Base-by-base conservation (phyloP, 768 basidiomycete species). In the Chiua virens region DNA sequence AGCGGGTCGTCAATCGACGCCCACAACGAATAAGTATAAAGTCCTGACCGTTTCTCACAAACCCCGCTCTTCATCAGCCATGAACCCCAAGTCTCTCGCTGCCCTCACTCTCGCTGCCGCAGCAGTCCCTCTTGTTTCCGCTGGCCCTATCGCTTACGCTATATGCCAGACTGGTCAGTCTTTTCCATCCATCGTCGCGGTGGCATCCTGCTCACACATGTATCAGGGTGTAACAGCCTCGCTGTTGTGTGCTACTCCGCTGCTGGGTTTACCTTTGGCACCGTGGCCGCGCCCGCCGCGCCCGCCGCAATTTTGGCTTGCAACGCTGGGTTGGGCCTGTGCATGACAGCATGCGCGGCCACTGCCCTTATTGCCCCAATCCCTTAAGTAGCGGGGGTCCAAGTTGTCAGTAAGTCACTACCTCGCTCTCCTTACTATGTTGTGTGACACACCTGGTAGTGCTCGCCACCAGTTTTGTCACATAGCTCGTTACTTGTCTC, bases 261-360 rank as follows among this genome's bases (percentile, higher is more conserved):
- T 1, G 68, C 68, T 0, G 61, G 67, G 0, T 59, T 57, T 25
- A 48, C 46, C 0, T 70, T 68, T 6, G 66, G 66, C 0, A 34
- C 34, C 34, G 59, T 58, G 3, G 54, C 61, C 38, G 17, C 63
- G 18, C 43, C 52, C 8, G 61, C 3, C 0, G 61, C 10, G 0
- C 68, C 66, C 8, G 52, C 66, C 1, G 61, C 53, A 15, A 53
- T 65, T 43, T 0, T 58, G 2, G 63, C n/a, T 1, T 68, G 66
- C 10, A 70, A 68, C 3, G 36, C 22, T 5, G 64, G 1, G 4
- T 35, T 66, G 0, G 68, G 67, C 2, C 40, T 46, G 0, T 67
- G 66, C 34, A 64, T 64, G 66, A 55, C 45, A 0, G 48, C 60
- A 2, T 67, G 66, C 8, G 66, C 66, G 1, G 20, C n/a, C 5